Evolutionary conservation across 306 rosid genomes (phyloP).

Genomic region (Ochetophila trinervis): DNA sequence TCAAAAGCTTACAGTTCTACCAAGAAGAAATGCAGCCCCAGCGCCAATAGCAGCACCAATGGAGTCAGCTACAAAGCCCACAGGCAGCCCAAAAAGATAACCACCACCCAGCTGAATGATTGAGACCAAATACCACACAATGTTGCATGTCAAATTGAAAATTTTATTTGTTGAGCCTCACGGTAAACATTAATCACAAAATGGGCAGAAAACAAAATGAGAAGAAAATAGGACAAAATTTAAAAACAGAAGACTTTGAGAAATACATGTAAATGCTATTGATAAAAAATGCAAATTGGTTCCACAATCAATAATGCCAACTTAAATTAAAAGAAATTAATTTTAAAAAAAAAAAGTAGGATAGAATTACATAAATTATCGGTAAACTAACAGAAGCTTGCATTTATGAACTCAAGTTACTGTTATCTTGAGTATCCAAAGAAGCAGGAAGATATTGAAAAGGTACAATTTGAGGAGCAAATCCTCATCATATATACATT

Average conservation of each 20-base stretch:
- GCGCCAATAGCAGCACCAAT: conserved; percentile 84
- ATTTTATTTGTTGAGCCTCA: background rate
- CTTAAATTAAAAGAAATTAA: too few relatives aligned
- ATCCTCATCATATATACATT: too few relatives aligned
- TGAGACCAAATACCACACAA: conserved; percentile 10
- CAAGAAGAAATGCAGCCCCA: conserved; percentile 80
- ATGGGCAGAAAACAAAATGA: background rate
- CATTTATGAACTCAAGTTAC: too few relatives aligned
- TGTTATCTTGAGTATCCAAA: too few relatives aligned
- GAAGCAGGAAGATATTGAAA: too few relatives aligned
- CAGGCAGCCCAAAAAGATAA: conserved; percentile 80
- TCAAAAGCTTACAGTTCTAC: conserved; percentile 72
- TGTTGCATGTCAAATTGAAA: background rate
- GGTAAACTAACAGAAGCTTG: too few relatives aligned
- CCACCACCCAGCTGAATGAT: conserved; percentile 87
- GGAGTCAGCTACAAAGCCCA: conserved; percentile 82
- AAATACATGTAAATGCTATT: too few relatives aligned
- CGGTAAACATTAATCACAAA: background rate
- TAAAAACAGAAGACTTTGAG: background rate
- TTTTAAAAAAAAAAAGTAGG: too few relatives aligned
- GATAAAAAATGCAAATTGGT: too few relatives aligned
- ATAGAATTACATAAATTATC: too few relatives aligned
- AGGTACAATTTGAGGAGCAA: too few relatives aligned
- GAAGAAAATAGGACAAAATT: background rate
- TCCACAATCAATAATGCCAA: too few relatives aligned